These are phyloP conservation scores for Colletotrichum gloeosporioides DNA, from an alignment of 2,329 filamentous ascomycete species.

Conservation along the genomic window DNA sequence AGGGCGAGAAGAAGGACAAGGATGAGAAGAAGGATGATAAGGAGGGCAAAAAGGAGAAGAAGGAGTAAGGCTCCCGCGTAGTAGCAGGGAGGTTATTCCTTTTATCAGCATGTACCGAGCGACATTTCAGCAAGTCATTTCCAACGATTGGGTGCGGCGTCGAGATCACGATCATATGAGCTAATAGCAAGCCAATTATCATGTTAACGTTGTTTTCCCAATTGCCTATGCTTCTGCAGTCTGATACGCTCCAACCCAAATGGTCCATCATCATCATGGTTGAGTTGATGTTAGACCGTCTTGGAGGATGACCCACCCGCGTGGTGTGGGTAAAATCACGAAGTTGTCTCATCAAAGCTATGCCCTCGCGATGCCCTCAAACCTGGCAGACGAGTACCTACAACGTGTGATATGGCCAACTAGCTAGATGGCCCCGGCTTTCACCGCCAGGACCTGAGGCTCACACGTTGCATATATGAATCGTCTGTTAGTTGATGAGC, in stretches of 20 bases:
- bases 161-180: neutral
- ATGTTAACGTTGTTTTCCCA: neutral
- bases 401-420: neutral
- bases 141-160: neutral
- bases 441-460: neutral
- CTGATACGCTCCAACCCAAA: neutral
- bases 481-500: neutral
- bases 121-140: neutral
- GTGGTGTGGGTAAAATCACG: neutral
- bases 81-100: neutral
- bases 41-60: conserved; percentile 18
- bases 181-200: neutral
- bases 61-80: neutral
- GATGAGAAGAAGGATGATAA: conserved; percentile 4
- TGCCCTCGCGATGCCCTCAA: neutral
- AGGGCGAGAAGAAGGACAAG: conserved; percentile 10
- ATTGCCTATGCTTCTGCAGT: neutral
- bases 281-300: fast-evolving
- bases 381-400: neutral
- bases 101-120: neutral
- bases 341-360: neutral
- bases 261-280: neutral
- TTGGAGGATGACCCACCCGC: neutral
- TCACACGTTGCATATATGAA: neutral
- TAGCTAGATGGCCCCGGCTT: neutral